A percentile compares a stretch with the other conserved stretches of the same genome.
Evolutionary conservation across 2,329 filamentous ascomycete species (phyloP).

Genomic region (Geosmithia morbida): DNA sequence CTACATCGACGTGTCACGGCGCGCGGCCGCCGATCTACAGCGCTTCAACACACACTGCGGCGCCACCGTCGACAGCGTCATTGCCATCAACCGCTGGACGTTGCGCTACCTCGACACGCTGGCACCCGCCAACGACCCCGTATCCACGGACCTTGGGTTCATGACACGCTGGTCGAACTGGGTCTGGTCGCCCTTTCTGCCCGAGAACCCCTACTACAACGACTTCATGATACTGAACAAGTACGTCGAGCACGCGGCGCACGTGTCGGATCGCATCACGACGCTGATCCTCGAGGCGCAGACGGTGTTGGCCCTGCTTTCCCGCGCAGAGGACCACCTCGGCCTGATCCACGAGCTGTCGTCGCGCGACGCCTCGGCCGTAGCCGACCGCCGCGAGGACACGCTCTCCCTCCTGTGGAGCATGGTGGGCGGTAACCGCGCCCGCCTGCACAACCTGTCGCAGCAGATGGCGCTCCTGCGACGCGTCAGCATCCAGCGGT

Average conservation of each 20-base stretch:
- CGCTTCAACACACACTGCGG: slow-evolving; percentile 67
- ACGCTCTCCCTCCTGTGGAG: slow-evolving; percentile 61
- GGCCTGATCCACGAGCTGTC: slow-evolving; percentile 56
- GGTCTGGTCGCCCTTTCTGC: slow-evolving; percentile 48
- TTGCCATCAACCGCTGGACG: slow-evolving; percentile 65
- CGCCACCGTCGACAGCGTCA: slow-evolving; percentile 57
- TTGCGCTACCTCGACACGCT: slow-evolving; percentile 52
- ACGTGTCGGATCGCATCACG: slow-evolving; percentile 56
- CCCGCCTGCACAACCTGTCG: slow-evolving; percentile 44
- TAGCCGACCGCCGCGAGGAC: slow-evolving; percentile 46
- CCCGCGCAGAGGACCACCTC: slow-evolving; percentile 55
- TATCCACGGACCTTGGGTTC: background rate
- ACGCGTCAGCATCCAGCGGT: slow-evolving; percentile 52
- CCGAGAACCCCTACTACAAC: slow-evolving; percentile 27
- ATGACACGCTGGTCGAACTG: slow-evolving; percentile 14
- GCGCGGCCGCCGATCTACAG: slow-evolving; percentile 51
- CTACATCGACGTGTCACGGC: slow-evolving; percentile 56
- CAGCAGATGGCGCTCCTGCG: slow-evolving; percentile 49
- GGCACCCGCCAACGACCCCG: slow-evolving; percentile 15
- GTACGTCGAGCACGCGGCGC: slow-evolving; percentile 58
- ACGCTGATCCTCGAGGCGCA: slow-evolving; percentile 57
- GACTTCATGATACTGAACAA: slow-evolving; percentile 54
- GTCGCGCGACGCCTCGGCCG: slow-evolving; percentile 44
- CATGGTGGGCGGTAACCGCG: slow-evolving; percentile 54
- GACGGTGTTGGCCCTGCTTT: slow-evolving; percentile 48